Evolutionary conservation across 192 early-diverging fungal species (phyloP).

Genomic region (Linderina pennispora): DNA sequence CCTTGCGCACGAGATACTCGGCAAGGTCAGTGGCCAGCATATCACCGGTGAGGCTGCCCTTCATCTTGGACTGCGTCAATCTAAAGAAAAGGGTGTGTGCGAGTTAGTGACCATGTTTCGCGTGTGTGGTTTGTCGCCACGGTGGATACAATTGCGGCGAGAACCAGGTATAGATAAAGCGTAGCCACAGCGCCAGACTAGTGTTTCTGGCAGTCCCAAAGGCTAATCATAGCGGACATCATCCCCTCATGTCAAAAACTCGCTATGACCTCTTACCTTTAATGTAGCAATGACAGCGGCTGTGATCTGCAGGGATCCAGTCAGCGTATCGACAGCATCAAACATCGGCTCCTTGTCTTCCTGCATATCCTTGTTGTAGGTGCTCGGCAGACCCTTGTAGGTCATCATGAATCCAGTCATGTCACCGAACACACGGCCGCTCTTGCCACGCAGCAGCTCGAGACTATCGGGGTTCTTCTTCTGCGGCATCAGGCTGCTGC

Average conservation of each 20-base stretch:
- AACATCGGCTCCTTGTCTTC: slow-evolving; percentile 99
- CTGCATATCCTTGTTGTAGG: slow-evolving; percentile 99
- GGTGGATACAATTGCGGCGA: too few relatives aligned
- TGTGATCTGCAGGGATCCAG: slow-evolving; percentile 88
- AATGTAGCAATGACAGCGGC: slow-evolving; percentile 90
- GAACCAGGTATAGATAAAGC: too few relatives aligned
- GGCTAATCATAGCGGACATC: slow-evolving; percentile 22
- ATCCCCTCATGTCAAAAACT: slow-evolving; percentile 1
- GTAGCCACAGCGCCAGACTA: slow-evolving; percentile 29
- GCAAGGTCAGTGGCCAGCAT: slow-evolving; percentile 99
- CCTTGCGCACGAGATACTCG: slow-evolving; percentile 97
- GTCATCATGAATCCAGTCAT: slow-evolving; percentile 98
- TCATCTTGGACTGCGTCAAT: slow-evolving; percentile 84
- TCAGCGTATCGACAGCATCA: slow-evolving; percentile 85
- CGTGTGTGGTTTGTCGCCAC: too few relatives aligned
- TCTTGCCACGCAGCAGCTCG: slow-evolving; percentile 94
- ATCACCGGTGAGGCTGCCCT: slow-evolving; percentile 70
- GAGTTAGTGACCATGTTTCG: slow-evolving; percentile 4
- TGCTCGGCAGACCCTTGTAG: slow-evolving; percentile 93
- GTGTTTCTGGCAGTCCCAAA: slow-evolving; percentile 24
- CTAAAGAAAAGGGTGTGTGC: slow-evolving; percentile 28
- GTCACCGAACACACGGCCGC: slow-evolving; percentile 93
- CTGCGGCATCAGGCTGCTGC: slow-evolving; percentile 97
- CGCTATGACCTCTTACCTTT: slow-evolving; percentile 51
- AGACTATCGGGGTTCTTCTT: slow-evolving; percentile 99